These are phyloP conservation scores for Russula brevipes DNA, from an alignment of 768 basidiomycete species.

Conservation along the genomic window DNA sequence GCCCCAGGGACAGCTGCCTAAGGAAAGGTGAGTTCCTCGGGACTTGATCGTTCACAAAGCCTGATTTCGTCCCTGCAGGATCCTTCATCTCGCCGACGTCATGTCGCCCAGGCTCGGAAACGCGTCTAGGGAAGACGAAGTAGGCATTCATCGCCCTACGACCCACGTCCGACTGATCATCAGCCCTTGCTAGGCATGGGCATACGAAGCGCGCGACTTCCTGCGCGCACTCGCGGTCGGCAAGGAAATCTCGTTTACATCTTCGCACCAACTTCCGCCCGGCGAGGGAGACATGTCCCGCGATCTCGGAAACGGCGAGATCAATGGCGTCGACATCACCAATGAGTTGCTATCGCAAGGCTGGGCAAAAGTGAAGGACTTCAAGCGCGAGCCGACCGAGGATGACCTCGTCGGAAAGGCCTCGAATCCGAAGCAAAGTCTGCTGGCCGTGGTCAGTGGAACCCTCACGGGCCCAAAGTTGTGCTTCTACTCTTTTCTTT, in stretches of 20 bases:
- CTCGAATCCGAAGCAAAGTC: slow-evolving; percentile 71
- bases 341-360: slow-evolving; percentile 78
- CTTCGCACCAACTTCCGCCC: slow-evolving; percentile 72
- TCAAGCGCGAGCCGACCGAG: slow-evolving; percentile 76
- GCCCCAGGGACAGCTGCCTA: slow-evolving; percentile 80
- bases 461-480: slow-evolving; percentile 71
- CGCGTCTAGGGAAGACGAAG: slow-evolving; percentile 84
- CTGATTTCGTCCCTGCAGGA: slow-evolving; percentile 41
- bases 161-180: slow-evolving; percentile 7
- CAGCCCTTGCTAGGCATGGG: slow-evolving; percentile 58
- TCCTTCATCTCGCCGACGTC: slow-evolving; percentile 87
- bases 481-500: slow-evolving; percentile 8
- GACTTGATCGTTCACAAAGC: neutral
- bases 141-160: slow-evolving; percentile 29
- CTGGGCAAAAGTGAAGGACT: slow-evolving; percentile 92
- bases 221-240: slow-evolving; percentile 81
- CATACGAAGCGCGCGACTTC: slow-evolving; percentile 91
- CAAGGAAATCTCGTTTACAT: slow-evolving; percentile 81
- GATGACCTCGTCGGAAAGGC: slow-evolving; percentile 68
- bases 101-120: slow-evolving; percentile 81
- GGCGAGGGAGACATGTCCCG: slow-evolving; percentile 66
- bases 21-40: slow-evolving; percentile 65
- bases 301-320: slow-evolving; percentile 73
- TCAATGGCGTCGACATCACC: slow-evolving; percentile 66
- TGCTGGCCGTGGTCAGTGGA: slow-evolving; percentile 81